Percentiles rank a stretch among this genome's conserved stretches.
These are phyloP conservation scores for Rosa chinensis DNA, from an alignment of 306 rosid genomes.

Conservation along the genomic window DNA sequence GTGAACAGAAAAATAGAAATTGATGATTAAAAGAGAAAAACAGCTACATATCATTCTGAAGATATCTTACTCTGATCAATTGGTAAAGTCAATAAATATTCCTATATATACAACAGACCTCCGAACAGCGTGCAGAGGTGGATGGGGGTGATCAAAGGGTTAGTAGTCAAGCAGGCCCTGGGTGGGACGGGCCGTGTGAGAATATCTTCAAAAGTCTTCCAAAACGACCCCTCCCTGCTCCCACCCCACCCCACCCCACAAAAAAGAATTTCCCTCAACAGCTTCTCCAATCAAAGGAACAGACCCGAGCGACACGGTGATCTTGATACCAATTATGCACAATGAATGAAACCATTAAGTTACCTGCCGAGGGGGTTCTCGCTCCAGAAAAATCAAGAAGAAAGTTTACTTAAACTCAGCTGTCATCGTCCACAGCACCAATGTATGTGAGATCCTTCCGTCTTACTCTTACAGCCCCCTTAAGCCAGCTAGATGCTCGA, in stretches of 20 bases:
- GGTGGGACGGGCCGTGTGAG: constrained; percentile 27
- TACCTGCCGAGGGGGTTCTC: constrained; percentile 50
- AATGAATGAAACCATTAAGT: constrained; percentile 25
- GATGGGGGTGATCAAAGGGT: constrained; percentile 48
- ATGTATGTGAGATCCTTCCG: constrained; percentile 88
- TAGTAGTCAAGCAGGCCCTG: constrained; percentile 50
- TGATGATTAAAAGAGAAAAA: constrained; percentile 26
- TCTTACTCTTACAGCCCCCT: constrained; percentile 86
- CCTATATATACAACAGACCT: constrained; percentile 66
- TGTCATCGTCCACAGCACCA: constrained; percentile 86
- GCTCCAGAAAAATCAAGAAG: constrained; percentile 40
- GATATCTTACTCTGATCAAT: constrained; percentile 49
- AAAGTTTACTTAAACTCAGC: constrained; percentile 48
- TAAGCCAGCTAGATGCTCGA: constrained; percentile 86
- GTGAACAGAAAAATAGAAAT: neutral
- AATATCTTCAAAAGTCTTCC: constrained; percentile 29
- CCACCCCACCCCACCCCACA: neutral
- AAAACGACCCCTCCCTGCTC: constrained; percentile 18
- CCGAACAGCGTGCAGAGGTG: constrained; percentile 31
- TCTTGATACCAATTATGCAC: constrained; percentile 47
- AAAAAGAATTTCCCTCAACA: constrained; percentile 41
- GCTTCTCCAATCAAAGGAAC: constrained; percentile 28
- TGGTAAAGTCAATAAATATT: constrained; percentile 53
- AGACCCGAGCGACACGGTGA: constrained; percentile 30
- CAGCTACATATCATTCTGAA: constrained; percentile 45